phyloP scores from a whole-genome alignment of 2,329 filamentous ascomycete species.

The Biscogniauxia sp. region DNA sequence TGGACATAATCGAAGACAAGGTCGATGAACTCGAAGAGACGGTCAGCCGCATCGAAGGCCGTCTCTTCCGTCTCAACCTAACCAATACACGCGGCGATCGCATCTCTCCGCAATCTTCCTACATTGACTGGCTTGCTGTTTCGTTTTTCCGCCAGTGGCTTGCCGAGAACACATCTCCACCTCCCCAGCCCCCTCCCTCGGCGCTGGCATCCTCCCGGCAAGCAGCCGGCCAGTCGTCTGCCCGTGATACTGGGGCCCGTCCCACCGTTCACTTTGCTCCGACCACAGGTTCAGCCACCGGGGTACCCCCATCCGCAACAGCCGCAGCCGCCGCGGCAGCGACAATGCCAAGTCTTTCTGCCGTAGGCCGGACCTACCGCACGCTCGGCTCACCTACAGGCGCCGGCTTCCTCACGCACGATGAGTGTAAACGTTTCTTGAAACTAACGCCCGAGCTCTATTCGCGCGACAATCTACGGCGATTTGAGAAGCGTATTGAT shows the following conservation, averaged over 20 bases:
- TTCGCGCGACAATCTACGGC: constrained; percentile 77
- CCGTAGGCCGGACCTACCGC: constrained; percentile 72
- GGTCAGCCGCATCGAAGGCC: constrained; percentile 74
- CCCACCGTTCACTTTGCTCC: background rate
- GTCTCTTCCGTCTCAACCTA: constrained; percentile 77
- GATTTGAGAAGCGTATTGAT: constrained; percentile 84
- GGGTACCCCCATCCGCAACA: constrained; percentile 21
- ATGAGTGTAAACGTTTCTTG: constrained; percentile 87
- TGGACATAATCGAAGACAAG: constrained; percentile 93
- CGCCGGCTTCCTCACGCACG: constrained; percentile 70
- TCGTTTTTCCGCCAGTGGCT: constrained; percentile 91
- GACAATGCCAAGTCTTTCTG: constrained; percentile 49
- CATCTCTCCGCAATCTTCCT: constrained; percentile 74
- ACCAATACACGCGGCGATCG: constrained; percentile 78
- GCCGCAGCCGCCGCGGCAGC: constrained; percentile 35
- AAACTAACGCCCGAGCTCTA: constrained; percentile 82
- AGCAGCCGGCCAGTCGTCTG: background rate
- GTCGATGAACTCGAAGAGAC: constrained; percentile 86
- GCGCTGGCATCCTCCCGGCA: constrained; percentile 16
- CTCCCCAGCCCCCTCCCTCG: constrained; percentile 47
- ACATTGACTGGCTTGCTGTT: constrained; percentile 86
- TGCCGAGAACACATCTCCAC: constrained; percentile 80
- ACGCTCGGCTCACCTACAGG: constrained; percentile 64
- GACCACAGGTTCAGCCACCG: background rate
- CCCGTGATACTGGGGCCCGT: background rate